Percentiles rank a stretch among this genome's conserved stretches.
Evolutionary conservation across 495 filamentous ascomycete species (phyloP).

Genomic region (Letharia lupina): DNA sequence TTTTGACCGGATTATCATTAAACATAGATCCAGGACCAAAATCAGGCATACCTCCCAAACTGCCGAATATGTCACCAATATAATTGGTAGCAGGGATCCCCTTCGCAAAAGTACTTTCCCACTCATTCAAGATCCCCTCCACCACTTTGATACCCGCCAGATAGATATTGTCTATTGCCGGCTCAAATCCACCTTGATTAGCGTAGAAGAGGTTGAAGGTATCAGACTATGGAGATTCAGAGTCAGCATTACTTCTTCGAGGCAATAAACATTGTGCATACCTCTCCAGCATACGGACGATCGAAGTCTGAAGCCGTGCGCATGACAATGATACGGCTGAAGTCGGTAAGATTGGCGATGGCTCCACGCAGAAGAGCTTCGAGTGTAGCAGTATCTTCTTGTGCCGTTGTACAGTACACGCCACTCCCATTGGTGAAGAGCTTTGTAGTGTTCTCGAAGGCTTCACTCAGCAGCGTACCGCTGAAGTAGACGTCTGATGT

Average conservation of each 20-base stretch:
- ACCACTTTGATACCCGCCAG: slow-evolving; percentile 58
- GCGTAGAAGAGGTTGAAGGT: slow-evolving; percentile 50
- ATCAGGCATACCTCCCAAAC: slow-evolving; percentile 54
- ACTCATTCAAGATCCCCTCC: slow-evolving; percentile 52
- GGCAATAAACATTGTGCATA: background rate
- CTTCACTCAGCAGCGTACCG: slow-evolving; percentile 50
- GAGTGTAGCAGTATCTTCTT: slow-evolving; percentile 68
- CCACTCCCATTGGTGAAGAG: slow-evolving; percentile 61
- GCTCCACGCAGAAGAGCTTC: slow-evolving; percentile 58
- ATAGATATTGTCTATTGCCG: slow-evolving; percentile 58
- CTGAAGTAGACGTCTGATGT: slow-evolving; percentile 69
- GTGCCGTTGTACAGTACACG: slow-evolving; percentile 60
- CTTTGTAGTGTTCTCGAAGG: slow-evolving; percentile 57
- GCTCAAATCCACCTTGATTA: slow-evolving; percentile 51
- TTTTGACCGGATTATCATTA: slow-evolving; percentile 23
- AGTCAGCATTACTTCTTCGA: background rate
- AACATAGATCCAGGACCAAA: slow-evolving; percentile 49
- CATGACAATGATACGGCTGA: slow-evolving; percentile 62
- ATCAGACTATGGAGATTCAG: slow-evolving; percentile 23
- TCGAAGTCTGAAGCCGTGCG: slow-evolving; percentile 68
- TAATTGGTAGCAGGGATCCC: slow-evolving; percentile 61
- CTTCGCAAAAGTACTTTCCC: slow-evolving; percentile 48
- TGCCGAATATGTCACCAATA: slow-evolving; percentile 64
- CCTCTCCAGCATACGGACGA: slow-evolving; percentile 50
- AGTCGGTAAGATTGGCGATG: slow-evolving; percentile 49